phyloP scores from a whole-genome alignment of 345 rosid species.

The Eucalyptus marginata region DNA sequence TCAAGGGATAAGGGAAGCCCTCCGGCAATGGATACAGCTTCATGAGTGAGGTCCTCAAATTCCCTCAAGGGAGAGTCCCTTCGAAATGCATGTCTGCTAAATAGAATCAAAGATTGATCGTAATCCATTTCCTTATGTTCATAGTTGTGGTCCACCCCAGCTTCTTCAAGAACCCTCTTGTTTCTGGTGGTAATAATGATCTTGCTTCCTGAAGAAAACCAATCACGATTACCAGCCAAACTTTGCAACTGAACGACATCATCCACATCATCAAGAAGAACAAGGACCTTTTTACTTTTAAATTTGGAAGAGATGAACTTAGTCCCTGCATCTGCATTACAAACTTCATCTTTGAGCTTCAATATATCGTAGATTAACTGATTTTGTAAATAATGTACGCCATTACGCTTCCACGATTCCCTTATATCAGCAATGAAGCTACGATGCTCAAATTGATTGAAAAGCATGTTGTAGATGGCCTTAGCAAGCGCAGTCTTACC shows the following conservation, averaged over 20 bases:
- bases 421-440: neutral
- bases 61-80: neutral
- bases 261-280: neutral
- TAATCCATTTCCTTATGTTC: rapidly evolving
- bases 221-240: neutral
- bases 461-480: rapidly evolving
- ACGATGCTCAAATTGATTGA: no score
- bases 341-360: rapidly evolving
- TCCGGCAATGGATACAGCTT: neutral
- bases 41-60: neutral
- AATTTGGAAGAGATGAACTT: rapidly evolving
- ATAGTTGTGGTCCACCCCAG: neutral
- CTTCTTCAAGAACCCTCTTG: neutral
- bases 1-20: neutral
- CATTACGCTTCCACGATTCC: neutral
- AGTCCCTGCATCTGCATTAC: rapidly evolving
- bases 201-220: neutral
- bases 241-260: rapidly evolving
- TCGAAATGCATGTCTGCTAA: neutral
- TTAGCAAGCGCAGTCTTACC: neutral
- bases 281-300: neutral
- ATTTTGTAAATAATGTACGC: rapidly evolving
- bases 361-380: no score
- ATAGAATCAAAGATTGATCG: neutral
- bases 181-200: neutral